These are phyloP conservation scores for Mucor piriformis DNA, from an alignment of 371 early-diverging fungal species.

Conservation along the genomic window DNA sequence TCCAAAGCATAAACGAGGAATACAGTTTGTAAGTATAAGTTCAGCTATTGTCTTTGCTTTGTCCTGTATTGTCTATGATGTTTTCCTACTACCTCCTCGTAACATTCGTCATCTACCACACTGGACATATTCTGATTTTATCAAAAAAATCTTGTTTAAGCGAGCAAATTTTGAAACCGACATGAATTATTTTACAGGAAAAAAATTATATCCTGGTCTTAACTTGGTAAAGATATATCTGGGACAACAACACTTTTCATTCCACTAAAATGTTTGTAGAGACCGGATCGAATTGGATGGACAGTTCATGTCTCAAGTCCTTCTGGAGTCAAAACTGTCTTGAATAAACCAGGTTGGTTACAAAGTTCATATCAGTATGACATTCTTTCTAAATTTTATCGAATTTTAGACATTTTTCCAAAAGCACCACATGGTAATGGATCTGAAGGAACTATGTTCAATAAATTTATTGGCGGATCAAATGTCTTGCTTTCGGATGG, in stretches of 20 bases:
- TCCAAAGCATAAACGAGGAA: not conserved
- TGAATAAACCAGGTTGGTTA: conserved; percentile 38
- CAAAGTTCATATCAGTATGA: too few species aligned
- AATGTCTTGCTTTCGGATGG: conserved; percentile 38
- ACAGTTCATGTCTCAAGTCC: conserved; percentile 34
- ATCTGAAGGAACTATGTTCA: conserved; percentile 8
- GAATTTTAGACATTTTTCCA: conserved; percentile 7
- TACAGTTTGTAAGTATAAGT: not conserved
- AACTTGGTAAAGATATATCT: not conserved
- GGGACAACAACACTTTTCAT: too few species aligned
- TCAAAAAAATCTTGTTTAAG: not conserved
- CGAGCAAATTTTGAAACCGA: not conserved
- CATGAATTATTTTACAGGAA: not conserved
- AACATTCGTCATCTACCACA: not conserved
- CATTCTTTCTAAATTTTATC: not conserved
- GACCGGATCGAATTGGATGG: conserved; percentile 31
- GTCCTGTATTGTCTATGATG: not conserved
- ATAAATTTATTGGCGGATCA: not conserved
- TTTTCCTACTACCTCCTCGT: not conserved
- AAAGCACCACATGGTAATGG: conserved; percentile 9
- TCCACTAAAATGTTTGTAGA: not conserved
- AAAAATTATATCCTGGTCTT: not conserved
- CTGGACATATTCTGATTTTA: not conserved
- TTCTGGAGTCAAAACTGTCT: conserved; percentile 21
- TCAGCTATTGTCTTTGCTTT: not conserved